phyloP scores from a whole-genome alignment of 2,329 filamentous ascomycete species.

The Xylaria sp. region DNA sequence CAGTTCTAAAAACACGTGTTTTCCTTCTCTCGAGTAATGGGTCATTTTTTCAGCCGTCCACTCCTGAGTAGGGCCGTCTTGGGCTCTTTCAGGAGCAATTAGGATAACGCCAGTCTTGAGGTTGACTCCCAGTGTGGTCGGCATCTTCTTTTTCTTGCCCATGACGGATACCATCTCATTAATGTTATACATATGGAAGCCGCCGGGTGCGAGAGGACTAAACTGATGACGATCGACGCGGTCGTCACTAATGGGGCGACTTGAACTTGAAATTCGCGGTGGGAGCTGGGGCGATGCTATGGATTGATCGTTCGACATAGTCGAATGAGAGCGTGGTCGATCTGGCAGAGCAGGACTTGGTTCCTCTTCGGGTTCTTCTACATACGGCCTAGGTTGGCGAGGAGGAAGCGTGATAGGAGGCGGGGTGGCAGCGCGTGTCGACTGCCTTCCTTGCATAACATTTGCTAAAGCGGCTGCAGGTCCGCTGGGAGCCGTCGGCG shows the following conservation, averaged over 20 bases:
- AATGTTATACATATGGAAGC: conserved; percentile 95
- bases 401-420: conserved; percentile 62
- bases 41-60: conserved; percentile 96
- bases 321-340: conserved; percentile 48
- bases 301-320: conserved; percentile 42
- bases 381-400: conserved; percentile 65
- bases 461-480: conserved; percentile 67
- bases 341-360: conserved; percentile 59
- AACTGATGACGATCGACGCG: conserved; percentile 45
- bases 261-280: conserved; percentile 52
- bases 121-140: conserved; percentile 95
- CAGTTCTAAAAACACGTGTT: conserved; percentile 96
- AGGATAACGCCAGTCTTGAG: conserved; percentile 87
- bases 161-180: conserved; percentile 98
- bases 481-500: conserved; percentile 49
- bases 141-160: conserved; percentile 98
- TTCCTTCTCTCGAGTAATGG: conserved; percentile 98
- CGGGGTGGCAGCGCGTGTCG: conserved; percentile 58
- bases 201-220: conserved; percentile 72
- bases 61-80: conserved; percentile 86
- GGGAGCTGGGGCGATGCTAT: conserved; percentile 45
- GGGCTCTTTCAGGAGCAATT: conserved; percentile 85
- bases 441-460: conserved; percentile 62
- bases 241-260: conserved; percentile 29
- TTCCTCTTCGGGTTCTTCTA: conserved; percentile 75